A percentile compares a stretch with the other conserved stretches of the same genome.
phyloP scores from a whole-genome alignment of 2,329 filamentous ascomycete species.

The Epichloe sp. region DNA sequence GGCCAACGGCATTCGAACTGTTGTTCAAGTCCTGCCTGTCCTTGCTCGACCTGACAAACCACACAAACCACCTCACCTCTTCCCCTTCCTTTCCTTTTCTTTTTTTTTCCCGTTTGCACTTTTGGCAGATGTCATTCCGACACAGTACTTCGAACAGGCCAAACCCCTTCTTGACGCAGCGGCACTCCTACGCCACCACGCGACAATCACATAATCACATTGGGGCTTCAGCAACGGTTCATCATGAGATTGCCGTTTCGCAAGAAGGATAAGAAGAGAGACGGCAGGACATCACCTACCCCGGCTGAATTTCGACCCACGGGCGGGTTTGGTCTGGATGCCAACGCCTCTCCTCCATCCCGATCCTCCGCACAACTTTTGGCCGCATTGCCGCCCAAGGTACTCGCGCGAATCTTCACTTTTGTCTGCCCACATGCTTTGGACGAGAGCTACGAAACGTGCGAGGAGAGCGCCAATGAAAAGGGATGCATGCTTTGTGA shows the following conservation, averaged over 20 bases:
- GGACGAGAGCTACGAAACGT: constrained; percentile 68
- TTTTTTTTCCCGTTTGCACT: too few species aligned
- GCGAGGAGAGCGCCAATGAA: constrained; percentile 65
- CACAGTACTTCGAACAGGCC: background rate
- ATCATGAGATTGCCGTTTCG: constrained; percentile 24
- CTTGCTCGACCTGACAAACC: too few species aligned
- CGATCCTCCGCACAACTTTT: constrained; percentile 29
- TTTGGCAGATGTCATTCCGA: too few species aligned
- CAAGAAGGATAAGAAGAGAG: constrained; percentile 25
- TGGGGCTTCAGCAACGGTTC: background rate
- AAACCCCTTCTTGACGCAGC: too few species aligned
- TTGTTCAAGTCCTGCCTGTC: too few species aligned
- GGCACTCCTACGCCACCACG: too few species aligned
- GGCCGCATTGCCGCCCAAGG: constrained; percentile 46
- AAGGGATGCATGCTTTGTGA: constrained; percentile 90
- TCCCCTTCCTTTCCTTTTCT: too few species aligned
- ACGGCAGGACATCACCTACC: constrained; percentile 10
- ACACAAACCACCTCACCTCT: too few species aligned
- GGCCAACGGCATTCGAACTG: background rate
- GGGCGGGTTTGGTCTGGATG: constrained; percentile 10
- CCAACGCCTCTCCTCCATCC: constrained; percentile 24
- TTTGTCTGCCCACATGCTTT: constrained; percentile 71
- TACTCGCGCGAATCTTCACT: constrained; percentile 66
- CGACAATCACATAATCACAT: background rate
- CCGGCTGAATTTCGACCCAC: constrained; percentile 18